Base-by-base conservation (phyloP, 306 rosid species). In the Pterocarpus santalinus region DNA sequence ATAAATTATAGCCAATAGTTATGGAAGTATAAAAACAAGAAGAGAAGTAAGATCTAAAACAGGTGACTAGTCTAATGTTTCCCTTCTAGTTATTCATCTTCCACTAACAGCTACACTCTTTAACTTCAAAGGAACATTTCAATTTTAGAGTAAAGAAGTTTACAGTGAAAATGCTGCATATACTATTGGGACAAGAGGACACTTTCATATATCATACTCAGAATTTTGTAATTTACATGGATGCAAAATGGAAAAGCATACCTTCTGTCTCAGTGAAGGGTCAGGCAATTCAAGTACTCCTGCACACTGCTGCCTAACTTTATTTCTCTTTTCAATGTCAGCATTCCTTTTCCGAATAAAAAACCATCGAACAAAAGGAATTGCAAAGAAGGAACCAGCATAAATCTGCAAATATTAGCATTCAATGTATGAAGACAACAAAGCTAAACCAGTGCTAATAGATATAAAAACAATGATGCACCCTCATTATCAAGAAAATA, bases 331-430 rank as follows among this genome's bases (percentile, higher is more conserved):
- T 78, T 90, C 97, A 88, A 93, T 92, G 65, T 90, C 84, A 51
- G 87, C 86, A 86, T 95, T 95, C 71, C 86, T 93, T 57, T 73
- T 87, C 13, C 76, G 86, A 83, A 90, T 32, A 65, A 89, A 60
- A 73, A 92, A 89, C 98, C 97, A 93, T 82, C 99, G 96, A 74
- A 89, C 80, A 86, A 95, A 86, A 73, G 99, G 99, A 89, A 95
- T 95, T 62, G 98, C 93, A 88, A 95, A 95, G 92, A 95, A 93
- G 15, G 99, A 95, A 85, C 97, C 98, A 52, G 99, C 99, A 85
- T 95, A 95, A 64, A 95, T 85, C 99, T 95, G 92, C 87, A 86
- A 33, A 81, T 69, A 62, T 75, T 74, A 86, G 63, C 62, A 77
- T 66, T 57, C 62, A 77, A 57, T 58, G 35, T 52, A 78, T 63